Conservation (phyloP, 805 yeast species). For the Candida xyloterini region DNA sequence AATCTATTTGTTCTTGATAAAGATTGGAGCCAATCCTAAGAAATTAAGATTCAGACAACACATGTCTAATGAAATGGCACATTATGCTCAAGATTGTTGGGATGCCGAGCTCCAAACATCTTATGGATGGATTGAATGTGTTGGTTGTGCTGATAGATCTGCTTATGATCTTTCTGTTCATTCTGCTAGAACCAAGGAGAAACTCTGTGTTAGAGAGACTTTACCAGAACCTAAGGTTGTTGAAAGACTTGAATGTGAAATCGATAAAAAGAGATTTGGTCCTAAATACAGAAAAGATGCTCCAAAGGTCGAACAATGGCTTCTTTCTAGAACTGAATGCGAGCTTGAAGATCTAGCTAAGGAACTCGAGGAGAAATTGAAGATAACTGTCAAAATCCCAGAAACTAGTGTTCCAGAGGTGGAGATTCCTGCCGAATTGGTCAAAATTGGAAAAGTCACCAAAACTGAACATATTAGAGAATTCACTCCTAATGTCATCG, state of each 20-base stretch:
- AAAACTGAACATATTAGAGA: constrained; percentile 91
- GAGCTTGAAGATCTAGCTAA: constrained; percentile 75
- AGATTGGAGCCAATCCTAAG: constrained; percentile 84
- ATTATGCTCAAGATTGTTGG: constrained; percentile 99
- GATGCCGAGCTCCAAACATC: constrained; percentile 96
- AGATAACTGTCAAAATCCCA: constrained; percentile 64
- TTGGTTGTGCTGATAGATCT: constrained; percentile 99
- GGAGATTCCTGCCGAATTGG: constrained; percentile 66
- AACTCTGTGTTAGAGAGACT: constrained; percentile 89
- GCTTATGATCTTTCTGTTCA: constrained; percentile 97
- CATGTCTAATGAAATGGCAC: constrained; percentile 99
- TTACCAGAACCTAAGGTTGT: constrained; percentile 81
- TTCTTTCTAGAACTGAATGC: constrained; percentile 72
- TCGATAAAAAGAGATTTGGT: constrained; percentile 94
- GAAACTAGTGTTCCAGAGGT: constrained; percentile 55
- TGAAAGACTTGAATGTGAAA: constrained; percentile 77
- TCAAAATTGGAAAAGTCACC: constrained; percentile 73
- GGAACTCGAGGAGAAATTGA: constrained; percentile 61
- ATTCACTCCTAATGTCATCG: constrained; percentile 94
- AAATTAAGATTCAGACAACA: constrained; percentile 97
- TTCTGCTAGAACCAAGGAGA: constrained; percentile 91
- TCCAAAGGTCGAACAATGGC: constrained; percentile 82
- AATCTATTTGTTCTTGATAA: constrained; percentile 77
- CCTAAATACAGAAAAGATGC: constrained; percentile 98
- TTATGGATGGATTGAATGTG: constrained; percentile 99